Evolutionary conservation across 495 filamentous ascomycete species (phyloP).

Genomic region (Trichocladium antarcticum): DNA sequence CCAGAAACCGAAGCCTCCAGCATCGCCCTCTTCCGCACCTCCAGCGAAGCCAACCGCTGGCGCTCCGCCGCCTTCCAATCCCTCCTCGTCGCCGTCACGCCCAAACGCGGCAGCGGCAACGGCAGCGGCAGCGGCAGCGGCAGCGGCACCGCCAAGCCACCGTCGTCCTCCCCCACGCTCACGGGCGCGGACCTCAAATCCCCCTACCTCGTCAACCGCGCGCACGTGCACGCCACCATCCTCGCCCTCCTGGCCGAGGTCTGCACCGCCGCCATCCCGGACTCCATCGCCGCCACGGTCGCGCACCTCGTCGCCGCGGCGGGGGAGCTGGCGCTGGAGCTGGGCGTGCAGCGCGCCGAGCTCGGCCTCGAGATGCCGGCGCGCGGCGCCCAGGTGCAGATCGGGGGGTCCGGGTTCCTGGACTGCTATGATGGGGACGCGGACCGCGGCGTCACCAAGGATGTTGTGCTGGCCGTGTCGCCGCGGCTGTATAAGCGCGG

Average conservation of each 20-base stretch:
- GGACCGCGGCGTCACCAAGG: not conserved
- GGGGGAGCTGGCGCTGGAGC: constrained; percentile 2
- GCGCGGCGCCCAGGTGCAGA: not conserved
- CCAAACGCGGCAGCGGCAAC: not conserved
- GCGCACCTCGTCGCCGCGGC: not conserved
- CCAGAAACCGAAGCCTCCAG: not conserved
- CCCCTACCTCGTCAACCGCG: not conserved
- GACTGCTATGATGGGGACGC: constrained; percentile 1
- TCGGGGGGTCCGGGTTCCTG: not conserved
- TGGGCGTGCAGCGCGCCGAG: constrained; percentile 1
- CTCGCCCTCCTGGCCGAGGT: not conserved
- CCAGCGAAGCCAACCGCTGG: constrained; percentile 22
- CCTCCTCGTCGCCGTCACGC: constrained; percentile 5
- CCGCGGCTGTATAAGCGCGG: constrained; percentile 1
- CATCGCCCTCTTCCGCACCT: constrained; percentile 10
- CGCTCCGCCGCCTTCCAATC: constrained; percentile 23
- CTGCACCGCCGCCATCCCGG: not conserved
- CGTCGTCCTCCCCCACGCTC: no score
- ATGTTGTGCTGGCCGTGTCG: not conserved
- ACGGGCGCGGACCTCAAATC: not conserved
- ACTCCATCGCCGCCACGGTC: not conserved
- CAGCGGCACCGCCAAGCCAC: no score
- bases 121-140: no score
- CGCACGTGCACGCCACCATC: not conserved
- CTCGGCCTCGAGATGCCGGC: not conserved